A percentile compares a stretch with the other conserved stretches of the same genome.
These are phyloP conservation scores for Citropsis articulata DNA, from an alignment of 345 rosid genomes.

Conservation along the genomic window DNA sequence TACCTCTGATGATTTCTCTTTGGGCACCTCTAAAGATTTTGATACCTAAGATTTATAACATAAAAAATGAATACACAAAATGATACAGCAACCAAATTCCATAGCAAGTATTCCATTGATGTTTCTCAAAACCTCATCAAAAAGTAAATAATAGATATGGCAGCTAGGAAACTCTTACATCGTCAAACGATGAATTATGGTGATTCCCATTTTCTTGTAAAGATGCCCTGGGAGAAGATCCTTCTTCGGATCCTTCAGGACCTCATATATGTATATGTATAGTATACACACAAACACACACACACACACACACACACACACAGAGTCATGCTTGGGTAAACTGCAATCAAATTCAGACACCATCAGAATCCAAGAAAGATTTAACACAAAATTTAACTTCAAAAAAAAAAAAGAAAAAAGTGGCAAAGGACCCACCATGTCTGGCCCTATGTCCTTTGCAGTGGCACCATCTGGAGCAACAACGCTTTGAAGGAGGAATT, in stretches of 20 bases:
- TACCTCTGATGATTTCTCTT: conserved; percentile 62
- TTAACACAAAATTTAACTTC: background rate
- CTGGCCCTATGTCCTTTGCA: conserved; percentile 51
- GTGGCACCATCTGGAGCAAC: conserved; percentile 59
- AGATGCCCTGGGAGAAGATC: conserved; percentile 61
- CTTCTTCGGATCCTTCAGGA: conserved; percentile 96
- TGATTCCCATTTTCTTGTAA: conserved; percentile 45
- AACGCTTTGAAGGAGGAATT: conserved; percentile 79
- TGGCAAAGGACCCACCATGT: conserved; percentile 43
- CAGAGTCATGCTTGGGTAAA: no score
- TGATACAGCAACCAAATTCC: background rate
- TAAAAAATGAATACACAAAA: conserved; percentile 2
- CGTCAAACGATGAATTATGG: conserved; percentile 40
- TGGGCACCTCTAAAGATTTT: conserved; percentile 53
- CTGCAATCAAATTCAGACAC: conserved; percentile 34
- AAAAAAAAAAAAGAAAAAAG: background rate
- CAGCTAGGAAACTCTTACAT: conserved; percentile 32
- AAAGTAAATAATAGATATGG: background rate
- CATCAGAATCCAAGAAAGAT: background rate
- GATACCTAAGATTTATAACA: conserved; percentile 42
- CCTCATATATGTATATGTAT: no score
- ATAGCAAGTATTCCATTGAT: background rate
- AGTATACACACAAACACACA: no score
- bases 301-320: no score
- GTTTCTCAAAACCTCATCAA: background rate